Evolutionary conservation across 2,329 filamentous ascomycete genomes (phyloP).

Genomic region (Beauveria sp.): DNA sequence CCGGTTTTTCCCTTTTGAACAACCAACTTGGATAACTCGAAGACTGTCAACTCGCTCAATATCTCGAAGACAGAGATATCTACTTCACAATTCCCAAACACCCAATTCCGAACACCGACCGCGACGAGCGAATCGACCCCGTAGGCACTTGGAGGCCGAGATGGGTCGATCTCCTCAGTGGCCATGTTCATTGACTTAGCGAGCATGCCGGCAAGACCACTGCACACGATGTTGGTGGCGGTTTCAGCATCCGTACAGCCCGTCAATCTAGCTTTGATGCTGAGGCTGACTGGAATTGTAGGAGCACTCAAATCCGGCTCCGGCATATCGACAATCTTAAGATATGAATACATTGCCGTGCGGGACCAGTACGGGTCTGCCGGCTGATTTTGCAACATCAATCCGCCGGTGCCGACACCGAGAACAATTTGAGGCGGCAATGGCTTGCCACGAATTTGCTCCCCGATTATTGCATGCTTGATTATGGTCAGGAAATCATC

Average conservation of each 20-base stretch:
- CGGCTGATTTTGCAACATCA: constrained; percentile 43
- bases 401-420: constrained; percentile 46
- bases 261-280: constrained; percentile 27
- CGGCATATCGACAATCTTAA: constrained; percentile 41
- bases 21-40: constrained; percentile 29
- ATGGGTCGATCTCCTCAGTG: constrained; percentile 35
- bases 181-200: constrained; percentile 38
- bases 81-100: constrained; percentile 35
- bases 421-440: constrained; percentile 43
- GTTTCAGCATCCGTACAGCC: constrained; percentile 20
- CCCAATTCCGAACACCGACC: constrained; percentile 45
- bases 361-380: constrained; percentile 48
- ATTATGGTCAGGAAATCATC: constrained; percentile 41
- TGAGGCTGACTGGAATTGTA: constrained; percentile 13
- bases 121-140: constrained; percentile 47
- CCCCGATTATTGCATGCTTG: constrained; percentile 36
- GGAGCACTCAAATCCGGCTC: constrained; percentile 20
- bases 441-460: constrained; percentile 18
- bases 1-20: constrained; percentile 26
- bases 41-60: constrained; percentile 34
- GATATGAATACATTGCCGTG: constrained; percentile 39
- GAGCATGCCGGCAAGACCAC: constrained; percentile 32
- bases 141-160: constrained; percentile 34
- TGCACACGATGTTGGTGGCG: constrained; percentile 27
- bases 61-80: constrained; percentile 42